A percentile compares a stretch with the other conserved stretches of the same genome.
phyloP scores from a whole-genome alignment of 306 rosid genomes.

The Prosopis cineraria region DNA sequence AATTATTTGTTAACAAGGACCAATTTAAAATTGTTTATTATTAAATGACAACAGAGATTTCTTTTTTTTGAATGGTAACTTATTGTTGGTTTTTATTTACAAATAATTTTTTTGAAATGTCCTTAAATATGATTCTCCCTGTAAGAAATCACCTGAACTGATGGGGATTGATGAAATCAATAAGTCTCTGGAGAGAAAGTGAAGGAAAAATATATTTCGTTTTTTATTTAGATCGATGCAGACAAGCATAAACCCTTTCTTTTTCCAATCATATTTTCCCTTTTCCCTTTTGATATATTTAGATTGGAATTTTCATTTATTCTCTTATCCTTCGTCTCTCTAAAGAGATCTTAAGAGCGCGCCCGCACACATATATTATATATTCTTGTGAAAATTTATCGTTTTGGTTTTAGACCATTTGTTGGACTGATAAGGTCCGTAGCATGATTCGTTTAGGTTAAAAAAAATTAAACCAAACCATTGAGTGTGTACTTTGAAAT shows the following conservation, averaged over 20 bases:
- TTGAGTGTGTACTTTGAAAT: constrained; percentile 22
- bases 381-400: not conserved
- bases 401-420: constrained; percentile 15
- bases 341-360: not conserved
- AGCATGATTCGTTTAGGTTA: constrained; percentile 3
- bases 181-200: not conserved
- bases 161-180: not conserved
- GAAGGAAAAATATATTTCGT: not conserved
- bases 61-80: too few relatives aligned
- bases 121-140: not conserved
- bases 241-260: not conserved
- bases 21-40: too few relatives aligned
- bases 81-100: too few relatives aligned
- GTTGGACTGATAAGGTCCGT: not conserved
- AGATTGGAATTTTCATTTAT: not conserved
- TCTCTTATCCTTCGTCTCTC: not conserved
- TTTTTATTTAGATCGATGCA: not conserved
- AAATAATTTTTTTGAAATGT: too few relatives aligned
- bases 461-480: not conserved
- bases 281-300: not conserved
- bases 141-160: not conserved
- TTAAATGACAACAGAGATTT: too few relatives aligned
- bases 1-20: too few relatives aligned
- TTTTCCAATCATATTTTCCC: not conserved
- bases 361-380: not conserved